These are phyloP conservation scores for Apiotrichum domesticum DNA, from an alignment of 1,284 basidiomycete species.

Conservation along the genomic window DNA sequence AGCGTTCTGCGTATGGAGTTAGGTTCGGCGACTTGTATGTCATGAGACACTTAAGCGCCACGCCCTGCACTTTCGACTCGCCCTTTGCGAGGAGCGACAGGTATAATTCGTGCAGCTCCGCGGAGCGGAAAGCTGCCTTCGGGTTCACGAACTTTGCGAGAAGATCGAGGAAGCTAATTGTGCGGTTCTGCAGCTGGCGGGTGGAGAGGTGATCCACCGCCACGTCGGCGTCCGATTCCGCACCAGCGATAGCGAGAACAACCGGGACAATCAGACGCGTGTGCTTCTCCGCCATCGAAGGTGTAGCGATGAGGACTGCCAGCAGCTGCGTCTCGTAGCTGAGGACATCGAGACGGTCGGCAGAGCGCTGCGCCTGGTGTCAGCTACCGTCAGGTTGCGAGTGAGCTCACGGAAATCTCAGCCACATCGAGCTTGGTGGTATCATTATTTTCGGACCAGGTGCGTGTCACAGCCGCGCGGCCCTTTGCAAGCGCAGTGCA, in stretches of 20 bases:
- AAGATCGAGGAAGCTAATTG: conserved; percentile 71
- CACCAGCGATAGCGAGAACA: conserved; percentile 54
- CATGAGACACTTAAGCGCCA: conserved; percentile 72
- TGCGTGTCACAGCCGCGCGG: conserved; percentile 11
- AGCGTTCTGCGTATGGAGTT: conserved; percentile 59
- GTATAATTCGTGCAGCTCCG: conserved; percentile 64
- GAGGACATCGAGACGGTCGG: conserved; percentile 64
- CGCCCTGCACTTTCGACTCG: conserved; percentile 69
- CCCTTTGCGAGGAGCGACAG: conserved; percentile 75
- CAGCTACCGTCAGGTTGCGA: conserved; percentile 2
- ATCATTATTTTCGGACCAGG: conserved; percentile 25
- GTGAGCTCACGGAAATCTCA: conserved; percentile 29
- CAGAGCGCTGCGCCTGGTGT: conserved; percentile 55
- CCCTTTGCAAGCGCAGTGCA: conserved; percentile 36
- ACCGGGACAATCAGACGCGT: conserved; percentile 72
- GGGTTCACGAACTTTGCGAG: conserved; percentile 88
- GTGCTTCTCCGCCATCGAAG: conserved; percentile 72
- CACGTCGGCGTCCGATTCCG: conserved; percentile 10
- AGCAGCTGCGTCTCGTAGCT: conserved; percentile 79
- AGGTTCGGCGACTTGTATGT: conserved; percentile 75
- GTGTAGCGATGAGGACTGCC: conserved; percentile 58
- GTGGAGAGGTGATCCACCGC: conserved; percentile 33
- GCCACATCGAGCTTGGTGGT: conserved; percentile 23
- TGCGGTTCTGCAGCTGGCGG: conserved; percentile 47
- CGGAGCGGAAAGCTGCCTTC: conserved; percentile 69